Conservation (phyloP, 2,329 filamentous ascomycete genomes). For the Pleurostoma richardsiae region DNA sequence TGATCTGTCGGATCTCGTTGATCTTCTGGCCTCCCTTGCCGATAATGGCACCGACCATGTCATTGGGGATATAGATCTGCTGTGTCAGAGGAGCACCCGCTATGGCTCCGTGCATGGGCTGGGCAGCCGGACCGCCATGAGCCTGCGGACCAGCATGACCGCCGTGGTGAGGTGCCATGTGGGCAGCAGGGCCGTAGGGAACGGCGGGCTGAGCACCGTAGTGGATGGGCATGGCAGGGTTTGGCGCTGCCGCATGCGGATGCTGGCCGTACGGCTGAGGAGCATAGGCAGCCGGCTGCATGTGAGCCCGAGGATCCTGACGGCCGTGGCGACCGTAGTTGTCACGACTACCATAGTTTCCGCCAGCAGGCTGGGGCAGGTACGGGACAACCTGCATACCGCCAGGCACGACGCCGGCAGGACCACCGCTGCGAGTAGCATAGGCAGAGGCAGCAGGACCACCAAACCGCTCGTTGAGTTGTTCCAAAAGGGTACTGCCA, state of each 20-base stretch:
- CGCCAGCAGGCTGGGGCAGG: conserved; percentile 85
- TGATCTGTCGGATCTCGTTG: conserved; percentile 96
- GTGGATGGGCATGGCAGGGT: conserved; percentile 64
- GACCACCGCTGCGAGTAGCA: conserved; percentile 87
- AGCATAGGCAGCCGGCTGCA: conserved; percentile 69
- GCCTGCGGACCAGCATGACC: conserved; percentile 57
- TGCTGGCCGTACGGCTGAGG: conserved; percentile 63
- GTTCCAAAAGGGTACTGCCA: conserved; percentile 94
- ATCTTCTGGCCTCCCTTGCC: conserved; percentile 98
- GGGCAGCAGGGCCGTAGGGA: conserved; percentile 74
- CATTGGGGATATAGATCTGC: conserved; percentile 98
- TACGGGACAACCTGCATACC: conserved; percentile 99
- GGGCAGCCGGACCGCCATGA: conserved; percentile 63
- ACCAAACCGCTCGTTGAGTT: conserved; percentile 93
- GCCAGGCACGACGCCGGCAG: conserved; percentile 88
- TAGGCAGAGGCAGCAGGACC: conserved; percentile 97
- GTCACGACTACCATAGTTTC: conserved; percentile 87
- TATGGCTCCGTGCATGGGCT: conserved; percentile 67
- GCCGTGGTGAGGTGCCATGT: conserved; percentile 68
- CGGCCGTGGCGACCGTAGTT: conserved; percentile 73
- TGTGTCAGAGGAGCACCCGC: conserved; percentile 86
- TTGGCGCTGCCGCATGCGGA: conserved; percentile 57
- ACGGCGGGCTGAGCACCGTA: conserved; percentile 73
- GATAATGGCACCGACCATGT: conserved; percentile 99
- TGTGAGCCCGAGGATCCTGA: conserved; percentile 66